Evolutionary conservation across 768 basidiomycete genomes (phyloP), one percentile per base, ranked within the genome.

Genomic region (Naganishia onofrii): DNA sequence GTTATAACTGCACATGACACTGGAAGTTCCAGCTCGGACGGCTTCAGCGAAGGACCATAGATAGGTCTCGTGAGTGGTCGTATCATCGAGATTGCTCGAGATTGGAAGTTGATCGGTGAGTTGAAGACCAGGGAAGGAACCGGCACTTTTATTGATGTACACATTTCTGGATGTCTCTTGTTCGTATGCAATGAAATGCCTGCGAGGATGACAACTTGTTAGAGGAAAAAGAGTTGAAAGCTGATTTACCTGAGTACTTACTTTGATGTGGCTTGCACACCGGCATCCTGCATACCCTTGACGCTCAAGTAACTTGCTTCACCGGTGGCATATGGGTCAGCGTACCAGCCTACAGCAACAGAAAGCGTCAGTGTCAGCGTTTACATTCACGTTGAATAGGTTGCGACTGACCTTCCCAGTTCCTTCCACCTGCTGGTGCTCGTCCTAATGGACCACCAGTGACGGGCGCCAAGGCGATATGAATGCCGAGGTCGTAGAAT

Each of bases 401-500:
- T 42, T 42, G 42, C 42, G 15, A 28, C 72, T 29, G 26, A 77
- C 78, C 79, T 74, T 80, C 79, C 76, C 76, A 80, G 52, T 80
- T 80, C 1, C 79, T 69, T 7, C 79, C 79, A 17, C 74, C 74
- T 32, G 70, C 76, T 5, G 79, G 79, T 23, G 75, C 77, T 23
- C 36, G 46, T 12, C 56, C 79, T 1, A 80, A 66, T 13, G 79
- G 77, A 34, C 79, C 79, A 34, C 79, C 79, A 26, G 79, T 80
- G 19, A 79, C 75, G 5, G 55, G 44, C 26, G 58, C 67, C 48
- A 70, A 38, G 15, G 70, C 63, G 29, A 73, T 29, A 32, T 73
- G 68, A 28, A 71, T 48, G 34, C 70, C 58, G 76, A 93, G 92
- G 23, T 87, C 88, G 69, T 85, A 84, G 81, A 92, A 90, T 78